Evolutionary conservation across 495 filamentous ascomycete species (phyloP), one percentile per base, ranked within the genome.

Genomic region (Neurospora sp.): DNA sequence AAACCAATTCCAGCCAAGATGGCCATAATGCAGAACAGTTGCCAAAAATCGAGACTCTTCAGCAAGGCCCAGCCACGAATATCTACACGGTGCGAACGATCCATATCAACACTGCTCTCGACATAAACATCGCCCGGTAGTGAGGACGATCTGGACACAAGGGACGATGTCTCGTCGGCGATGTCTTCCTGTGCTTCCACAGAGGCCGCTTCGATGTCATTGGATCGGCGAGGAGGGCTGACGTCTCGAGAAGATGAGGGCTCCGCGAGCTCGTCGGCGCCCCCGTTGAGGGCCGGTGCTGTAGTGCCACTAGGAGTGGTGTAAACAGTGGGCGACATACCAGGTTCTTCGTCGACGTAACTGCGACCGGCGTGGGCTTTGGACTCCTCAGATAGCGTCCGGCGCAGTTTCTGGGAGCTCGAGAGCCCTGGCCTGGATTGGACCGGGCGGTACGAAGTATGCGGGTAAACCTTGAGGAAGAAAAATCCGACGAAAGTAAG

Each of bases 1-100:
- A 98, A 81, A 12, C 96, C 96, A 78, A 97, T 92, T 53, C 96
- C 96, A 22, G 94, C 93, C 73, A 98, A 83, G 18, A 98, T 86
- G 40, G 91, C 95, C 87, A 98, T 91, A 44, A 96, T 88, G 69
- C 87, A 76, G 79, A 94, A 98, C 45, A 96, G 82, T 75, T 96
- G 89, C 93, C 94, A 98, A 81, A 98, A 99, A 69, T 97, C 93
- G 70, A 90, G 74, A 68, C 85, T 87, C 41, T 83, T 83, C n/a
- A 97, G 85, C 82, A 99, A 86, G 44, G 88, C 88, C 80, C 92
- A 81, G 71, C 96, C 96, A 78, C 94, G 91, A 78, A 99, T 92
- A 90, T 98, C 96, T 92, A 90, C 80, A 83, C 91, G 90, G 82
- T 90, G 85, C 77, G 85, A 85, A 78, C 82, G 85, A 82, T 84